phyloP scores from a whole-genome alignment of 257 asterid genomes.

The Agastache rugosa region DNA sequence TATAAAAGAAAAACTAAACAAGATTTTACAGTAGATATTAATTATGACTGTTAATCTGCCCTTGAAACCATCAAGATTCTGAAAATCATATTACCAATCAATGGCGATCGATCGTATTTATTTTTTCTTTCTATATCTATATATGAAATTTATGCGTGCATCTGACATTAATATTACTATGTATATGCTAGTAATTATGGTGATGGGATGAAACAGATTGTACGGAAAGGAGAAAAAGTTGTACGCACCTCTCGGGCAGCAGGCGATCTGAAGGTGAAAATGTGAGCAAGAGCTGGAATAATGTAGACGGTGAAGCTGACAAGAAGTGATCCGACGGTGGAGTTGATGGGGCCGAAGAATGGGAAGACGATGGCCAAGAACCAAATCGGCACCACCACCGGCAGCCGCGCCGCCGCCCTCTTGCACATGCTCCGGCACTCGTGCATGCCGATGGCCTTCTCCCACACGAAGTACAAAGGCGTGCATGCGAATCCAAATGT shows the following conservation, averaged over 20 bases:
- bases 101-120: no score
- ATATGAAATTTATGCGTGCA: no score
- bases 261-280: constrained; percentile 47
- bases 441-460: constrained; percentile 49
- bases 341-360: constrained; percentile 49
- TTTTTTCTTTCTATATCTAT: no score
- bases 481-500: constrained; percentile 51
- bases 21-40: no score
- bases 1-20: no score
- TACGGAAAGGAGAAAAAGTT: neutral
- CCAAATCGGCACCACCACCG: constrained; percentile 50
- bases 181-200: no score
- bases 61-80: no score
- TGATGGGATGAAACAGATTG: neutral
- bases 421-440: constrained; percentile 49
- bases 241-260: constrained; percentile 42
- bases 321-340: constrained; percentile 45
- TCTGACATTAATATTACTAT: no score
- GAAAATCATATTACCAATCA: no score
- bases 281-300: constrained; percentile 42
- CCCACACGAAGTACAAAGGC: constrained; percentile 48
- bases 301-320: constrained; percentile 50
- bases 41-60: no score
- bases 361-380: constrained; percentile 48
- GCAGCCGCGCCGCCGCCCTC: constrained; percentile 47